phyloP scores from a whole-genome alignment of 2,329 filamentous ascomycete genomes.

The Colletotrichum acutatum region DNA sequence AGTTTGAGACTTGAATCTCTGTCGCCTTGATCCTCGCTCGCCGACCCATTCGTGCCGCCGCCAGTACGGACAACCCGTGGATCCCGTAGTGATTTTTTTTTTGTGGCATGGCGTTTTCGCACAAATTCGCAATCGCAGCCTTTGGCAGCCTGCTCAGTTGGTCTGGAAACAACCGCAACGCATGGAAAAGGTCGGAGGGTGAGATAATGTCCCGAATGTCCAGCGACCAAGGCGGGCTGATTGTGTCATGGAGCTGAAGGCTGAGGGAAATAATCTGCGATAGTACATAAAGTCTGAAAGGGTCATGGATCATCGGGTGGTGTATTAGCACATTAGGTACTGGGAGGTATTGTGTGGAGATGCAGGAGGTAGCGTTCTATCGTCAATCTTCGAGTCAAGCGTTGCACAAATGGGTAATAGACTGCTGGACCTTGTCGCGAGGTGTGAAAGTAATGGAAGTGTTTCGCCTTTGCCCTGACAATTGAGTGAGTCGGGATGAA shows the following conservation, averaged over 20 bases:
- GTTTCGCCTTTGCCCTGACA: conserved; percentile 30
- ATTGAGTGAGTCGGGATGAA: background rate
- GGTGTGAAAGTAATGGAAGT: conserved; percentile 20
- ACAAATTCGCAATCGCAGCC: background rate
- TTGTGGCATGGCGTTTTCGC: conserved; percentile 9
- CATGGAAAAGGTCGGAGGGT: background rate
- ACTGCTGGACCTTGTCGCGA: conserved; percentile 28
- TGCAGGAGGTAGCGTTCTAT: conserved; percentile 22
- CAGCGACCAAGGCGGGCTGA: background rate
- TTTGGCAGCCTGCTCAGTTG: background rate
- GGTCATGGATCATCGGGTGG: conserved; percentile 34
- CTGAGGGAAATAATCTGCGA: conserved; percentile 27
- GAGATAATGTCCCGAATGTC: background rate
- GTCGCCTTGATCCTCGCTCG: conserved; percentile 26
- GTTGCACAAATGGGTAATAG: conserved; percentile 25
- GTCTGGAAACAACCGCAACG: background rate
- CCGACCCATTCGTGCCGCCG: background rate
- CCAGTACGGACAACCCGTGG: conserved; percentile 8
- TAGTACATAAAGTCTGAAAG: conserved; percentile 21
- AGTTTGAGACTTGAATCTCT: conserved; percentile 13
- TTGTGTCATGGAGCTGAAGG: conserved; percentile 2
- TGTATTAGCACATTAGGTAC: no score
- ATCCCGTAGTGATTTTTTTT: background rate
- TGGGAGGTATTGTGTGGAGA: conserved; percentile 18
- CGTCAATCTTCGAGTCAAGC: conserved; percentile 34